Percentiles rank a stretch among this genome's conserved stretches.
These are phyloP conservation scores for Ascosphaera aggregata DNA, from an alignment of 2,329 filamentous ascomycete species.

Conservation along the genomic window DNA sequence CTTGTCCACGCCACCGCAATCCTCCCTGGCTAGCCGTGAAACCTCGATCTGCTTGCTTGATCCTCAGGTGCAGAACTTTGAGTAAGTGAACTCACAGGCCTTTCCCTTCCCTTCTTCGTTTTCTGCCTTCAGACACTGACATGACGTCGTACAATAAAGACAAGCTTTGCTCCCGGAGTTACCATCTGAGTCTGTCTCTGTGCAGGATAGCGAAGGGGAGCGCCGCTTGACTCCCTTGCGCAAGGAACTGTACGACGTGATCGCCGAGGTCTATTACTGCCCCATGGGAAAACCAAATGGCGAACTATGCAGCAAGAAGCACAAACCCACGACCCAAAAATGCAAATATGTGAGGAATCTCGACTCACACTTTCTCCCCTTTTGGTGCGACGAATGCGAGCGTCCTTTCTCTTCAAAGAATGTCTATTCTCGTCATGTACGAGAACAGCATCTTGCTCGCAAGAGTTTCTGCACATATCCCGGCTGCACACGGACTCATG, in stretches of 20 bases:
- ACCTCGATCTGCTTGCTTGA: background rate
- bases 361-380: slow-evolving; percentile 90
- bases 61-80: background rate
- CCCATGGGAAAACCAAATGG: slow-evolving; percentile 44
- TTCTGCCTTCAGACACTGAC: background rate
- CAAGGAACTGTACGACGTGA: background rate
- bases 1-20: background rate
- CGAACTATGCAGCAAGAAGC: slow-evolving; percentile 41
- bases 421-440: slow-evolving; percentile 80
- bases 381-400: slow-evolving; percentile 52
- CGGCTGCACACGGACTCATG: slow-evolving; percentile 73
- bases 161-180: background rate
- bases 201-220: background rate
- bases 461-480: slow-evolving; percentile 74
- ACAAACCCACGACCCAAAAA: slow-evolving; percentile 89
- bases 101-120: background rate
- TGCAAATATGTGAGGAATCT: slow-evolving; percentile 67
- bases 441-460: slow-evolving; percentile 84
- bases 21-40: background rate
- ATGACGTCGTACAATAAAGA: background rate
- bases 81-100: background rate
- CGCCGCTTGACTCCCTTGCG: background rate
- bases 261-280: slow-evolving; percentile 44
- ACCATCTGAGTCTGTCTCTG: background rate
- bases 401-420: slow-evolving; percentile 77